Conservation (phyloP, 768 basidiomycete genomes). For the Pisolithus microcarpus region DNA sequence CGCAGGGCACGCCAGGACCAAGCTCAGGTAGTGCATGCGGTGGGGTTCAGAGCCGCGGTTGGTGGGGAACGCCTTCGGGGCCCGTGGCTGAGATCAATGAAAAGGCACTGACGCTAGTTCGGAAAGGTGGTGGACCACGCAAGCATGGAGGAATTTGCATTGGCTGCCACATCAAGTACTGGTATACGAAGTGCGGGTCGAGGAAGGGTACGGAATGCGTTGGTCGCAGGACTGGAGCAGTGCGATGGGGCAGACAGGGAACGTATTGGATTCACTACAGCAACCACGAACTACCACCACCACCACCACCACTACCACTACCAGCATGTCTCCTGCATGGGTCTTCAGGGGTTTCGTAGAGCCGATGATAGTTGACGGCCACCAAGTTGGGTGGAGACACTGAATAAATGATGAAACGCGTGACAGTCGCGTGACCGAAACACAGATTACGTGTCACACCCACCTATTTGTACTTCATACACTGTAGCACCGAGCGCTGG, state of each 20-base stretch:
- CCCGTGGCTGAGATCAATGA: conserved; percentile 48
- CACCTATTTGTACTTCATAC: no score
- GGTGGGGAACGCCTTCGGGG: conserved; percentile 56
- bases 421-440: conserved; percentile 23
- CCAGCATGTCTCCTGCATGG: conserved; percentile 31
- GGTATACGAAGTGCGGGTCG: conserved; percentile 54
- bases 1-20: conserved; percentile 13
- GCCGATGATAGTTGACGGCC: conserved; percentile 62
- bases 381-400: conserved; percentile 56
- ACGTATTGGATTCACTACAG: neutral
- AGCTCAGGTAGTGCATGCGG: neutral
- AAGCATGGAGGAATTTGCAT: conserved; percentile 59
- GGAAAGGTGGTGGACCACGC: conserved; percentile 44
- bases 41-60: conserved; percentile 28
- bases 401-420: conserved; percentile 12
- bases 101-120: conserved; percentile 42
- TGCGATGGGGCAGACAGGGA: neutral
- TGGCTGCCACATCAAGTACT: conserved; percentile 57
- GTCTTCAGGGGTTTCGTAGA: conserved; percentile 59
- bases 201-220: conserved; percentile 60
- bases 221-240: conserved; percentile 47
- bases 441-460: neutral
- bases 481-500: neutral
- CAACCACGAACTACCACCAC: no score
- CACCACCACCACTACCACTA: neutral